Percentiles rank a stretch among this genome's conserved stretches.
phyloP scores from a whole-genome alignment of 1,284 basidiomycete species.

The Microbotryum silenes-acaulis region DNA sequence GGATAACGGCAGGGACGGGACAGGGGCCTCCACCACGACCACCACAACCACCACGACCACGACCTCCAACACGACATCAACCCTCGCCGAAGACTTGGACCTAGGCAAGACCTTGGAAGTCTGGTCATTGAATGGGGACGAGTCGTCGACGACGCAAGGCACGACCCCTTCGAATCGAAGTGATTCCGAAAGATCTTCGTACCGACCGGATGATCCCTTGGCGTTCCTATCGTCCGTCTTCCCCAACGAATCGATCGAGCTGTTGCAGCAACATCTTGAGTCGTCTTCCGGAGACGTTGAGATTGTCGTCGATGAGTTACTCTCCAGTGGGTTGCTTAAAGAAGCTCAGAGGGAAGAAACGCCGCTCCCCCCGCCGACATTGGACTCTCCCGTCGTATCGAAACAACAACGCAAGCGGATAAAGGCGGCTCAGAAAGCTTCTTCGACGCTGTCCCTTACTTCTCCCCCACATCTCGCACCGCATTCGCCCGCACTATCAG shows the following conservation, averaged over 20 bases:
- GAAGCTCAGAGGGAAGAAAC: constrained; percentile 20
- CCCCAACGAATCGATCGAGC: constrained; percentile 16
- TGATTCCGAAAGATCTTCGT: background rate
- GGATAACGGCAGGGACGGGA: background rate
- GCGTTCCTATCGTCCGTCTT: constrained; percentile 27
- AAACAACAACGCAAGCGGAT: constrained; percentile 10
- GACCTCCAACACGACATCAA: background rate
- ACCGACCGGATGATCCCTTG: constrained; percentile 25
- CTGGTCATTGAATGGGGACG: constrained; percentile 1
- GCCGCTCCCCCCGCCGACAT: constrained; percentile 11
- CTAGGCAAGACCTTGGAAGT: background rate
- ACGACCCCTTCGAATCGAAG: constrained; percentile 1
- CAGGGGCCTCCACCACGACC: background rate
- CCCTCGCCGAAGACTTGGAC: too few species aligned
- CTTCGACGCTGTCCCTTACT: constrained; percentile 18
- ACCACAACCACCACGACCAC: background rate
- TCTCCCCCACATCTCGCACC: background rate
- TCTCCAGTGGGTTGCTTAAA: constrained; percentile 8
- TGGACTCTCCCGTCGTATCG: background rate
- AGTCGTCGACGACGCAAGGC: constrained; percentile 1
- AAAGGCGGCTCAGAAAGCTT: constrained; percentile 17
- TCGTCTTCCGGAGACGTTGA: constrained; percentile 1
- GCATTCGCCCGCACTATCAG: too few species aligned
- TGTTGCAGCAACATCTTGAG: constrained; percentile 13
- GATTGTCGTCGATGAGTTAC: constrained; percentile 15